phyloP scores from a whole-genome alignment of 768 basidiomycete genomes.

The Rhodotorula kratochvilovae region DNA sequence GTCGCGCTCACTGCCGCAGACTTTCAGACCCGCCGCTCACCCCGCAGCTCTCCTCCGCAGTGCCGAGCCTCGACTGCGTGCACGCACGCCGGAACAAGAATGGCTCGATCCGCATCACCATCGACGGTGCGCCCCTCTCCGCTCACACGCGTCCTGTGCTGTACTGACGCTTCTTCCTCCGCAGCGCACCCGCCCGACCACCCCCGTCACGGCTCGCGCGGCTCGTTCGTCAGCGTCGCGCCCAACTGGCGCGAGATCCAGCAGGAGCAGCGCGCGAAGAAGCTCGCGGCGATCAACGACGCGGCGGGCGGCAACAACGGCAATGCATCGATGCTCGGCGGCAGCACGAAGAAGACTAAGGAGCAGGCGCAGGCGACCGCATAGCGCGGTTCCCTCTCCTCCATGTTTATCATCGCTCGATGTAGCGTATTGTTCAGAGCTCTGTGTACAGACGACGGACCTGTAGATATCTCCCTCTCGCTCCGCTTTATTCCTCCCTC shows the following conservation, averaged over 20 bases:
- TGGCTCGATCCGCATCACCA: constrained; percentile 26
- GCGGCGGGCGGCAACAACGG: not conserved
- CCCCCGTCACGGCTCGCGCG: constrained; percentile 38
- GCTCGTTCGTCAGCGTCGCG: constrained; percentile 35
- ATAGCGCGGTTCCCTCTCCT: not conserved
- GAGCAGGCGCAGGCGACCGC: not conserved
- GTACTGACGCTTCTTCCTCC: not conserved
- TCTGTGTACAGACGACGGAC: no score
- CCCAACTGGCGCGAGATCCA: constrained; percentile 21
- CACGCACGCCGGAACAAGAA: constrained; percentile 26
- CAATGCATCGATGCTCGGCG: not conserved
- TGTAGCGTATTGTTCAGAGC: no score
- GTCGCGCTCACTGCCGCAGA: not conserved
- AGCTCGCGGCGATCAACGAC: not conserved
- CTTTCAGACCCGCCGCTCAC: not conserved
- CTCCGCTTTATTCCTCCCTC: no score
- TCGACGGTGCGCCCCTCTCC: not conserved
- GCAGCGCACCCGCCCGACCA: constrained; percentile 36
- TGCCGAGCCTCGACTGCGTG: constrained; percentile 35
- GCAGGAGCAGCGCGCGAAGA: not conserved
- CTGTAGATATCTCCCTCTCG: no score
- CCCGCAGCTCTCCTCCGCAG: not conserved
- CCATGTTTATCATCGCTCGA: not conserved
- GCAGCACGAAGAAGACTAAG: not conserved
- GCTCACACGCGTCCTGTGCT: not conserved